Percentiles rank a stretch among this genome's conserved stretches.
These are phyloP conservation scores for Debaryomyces udenii DNA, from an alignment of 1,139 yeast genomes.

Conservation along the genomic window DNA sequence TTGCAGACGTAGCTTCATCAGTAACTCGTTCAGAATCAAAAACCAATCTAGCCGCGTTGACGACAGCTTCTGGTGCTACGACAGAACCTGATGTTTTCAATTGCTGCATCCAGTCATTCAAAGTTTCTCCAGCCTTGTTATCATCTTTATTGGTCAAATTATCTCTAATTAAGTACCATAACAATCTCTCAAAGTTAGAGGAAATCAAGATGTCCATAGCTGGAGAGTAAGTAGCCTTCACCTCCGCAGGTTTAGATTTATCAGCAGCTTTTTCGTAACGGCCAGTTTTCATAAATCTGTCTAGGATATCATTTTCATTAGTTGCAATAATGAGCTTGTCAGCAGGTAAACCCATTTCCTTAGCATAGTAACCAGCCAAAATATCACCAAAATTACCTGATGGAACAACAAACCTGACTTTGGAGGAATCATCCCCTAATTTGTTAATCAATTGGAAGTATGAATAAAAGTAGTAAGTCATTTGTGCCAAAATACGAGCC, in stretches of 20 bases:
- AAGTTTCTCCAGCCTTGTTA: conserved; percentile 71
- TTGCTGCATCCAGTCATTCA: conserved; percentile 77
- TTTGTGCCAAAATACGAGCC: conserved; percentile 98
- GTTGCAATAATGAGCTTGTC: conserved; percentile 91
- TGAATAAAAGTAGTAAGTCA: conserved; percentile 92
- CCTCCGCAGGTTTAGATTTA: conserved; percentile 52
- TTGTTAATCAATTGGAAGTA: conserved; percentile 71
- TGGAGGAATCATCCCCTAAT: conserved; percentile 34
- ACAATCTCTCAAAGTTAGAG: conserved; percentile 91
- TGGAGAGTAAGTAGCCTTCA: conserved; percentile 89
- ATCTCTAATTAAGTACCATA: conserved; percentile 90
- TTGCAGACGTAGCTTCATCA: conserved; percentile 71
- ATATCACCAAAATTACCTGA: conserved; percentile 98
- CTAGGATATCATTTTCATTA: conserved; percentile 90
- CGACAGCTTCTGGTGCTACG: conserved; percentile 64
- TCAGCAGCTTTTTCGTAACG: conserved; percentile 69
- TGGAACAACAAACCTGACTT: conserved; percentile 88
- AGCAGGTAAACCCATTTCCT: conserved; percentile 92
- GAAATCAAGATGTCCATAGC: conserved; percentile 98
- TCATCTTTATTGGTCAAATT: conserved; percentile 57
- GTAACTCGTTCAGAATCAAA: conserved; percentile 82
- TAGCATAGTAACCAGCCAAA: conserved; percentile 93
- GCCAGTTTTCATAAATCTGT: conserved; percentile 88
- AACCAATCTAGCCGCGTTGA: conserved; percentile 64
- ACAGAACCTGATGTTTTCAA: conserved; percentile 79